phyloP scores from a whole-genome alignment of 2,329 filamentous ascomycete genomes.

The Fusarium buharicum region DNA sequence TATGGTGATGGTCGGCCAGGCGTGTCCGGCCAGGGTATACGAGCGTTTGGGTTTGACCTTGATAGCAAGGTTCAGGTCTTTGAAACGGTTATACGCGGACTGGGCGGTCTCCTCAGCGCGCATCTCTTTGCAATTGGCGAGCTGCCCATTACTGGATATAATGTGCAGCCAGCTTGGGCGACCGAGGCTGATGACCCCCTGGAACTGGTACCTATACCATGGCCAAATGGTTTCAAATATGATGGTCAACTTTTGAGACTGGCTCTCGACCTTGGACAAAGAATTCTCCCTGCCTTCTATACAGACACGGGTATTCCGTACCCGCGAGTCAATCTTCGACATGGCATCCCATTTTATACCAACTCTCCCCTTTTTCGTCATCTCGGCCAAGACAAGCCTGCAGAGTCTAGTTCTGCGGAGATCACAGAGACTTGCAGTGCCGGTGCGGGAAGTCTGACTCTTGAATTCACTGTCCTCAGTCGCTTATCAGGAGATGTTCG shows the following conservation, averaged over 20 bases:
- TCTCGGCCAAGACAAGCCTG: conserved; percentile 45
- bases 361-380: conserved; percentile 82
- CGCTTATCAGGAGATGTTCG: conserved; percentile 84
- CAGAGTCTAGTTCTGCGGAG: conserved; percentile 63
- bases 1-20: conserved; percentile 87
- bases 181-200: conserved; percentile 53
- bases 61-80: conserved; percentile 99
- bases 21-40: conserved; percentile 73
- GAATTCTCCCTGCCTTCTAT: conserved; percentile 91
- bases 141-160: conserved; percentile 84
- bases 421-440: conserved; percentile 97
- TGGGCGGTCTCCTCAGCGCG: conserved; percentile 89
- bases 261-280: conserved; percentile 83
- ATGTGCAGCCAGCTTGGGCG: conserved; percentile 56
- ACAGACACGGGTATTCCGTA: conserved; percentile 93
- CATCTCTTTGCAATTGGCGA: conserved; percentile 94
- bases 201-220: conserved; percentile 68
- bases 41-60: conserved; percentile 86
- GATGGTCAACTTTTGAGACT: conserved; percentile 91
- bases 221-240: conserved; percentile 83
- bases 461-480: conserved; percentile 93
- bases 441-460: conserved; percentile 91
- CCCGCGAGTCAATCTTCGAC: conserved; percentile 88
- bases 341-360: conserved; percentile 91
- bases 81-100: conserved; percentile 93